Percentiles rank a stretch among this genome's conserved stretches.
Evolutionary conservation across 2,329 filamentous ascomycete genomes (phyloP).

Genomic region (Iodosphaeria phyllophila): DNA sequence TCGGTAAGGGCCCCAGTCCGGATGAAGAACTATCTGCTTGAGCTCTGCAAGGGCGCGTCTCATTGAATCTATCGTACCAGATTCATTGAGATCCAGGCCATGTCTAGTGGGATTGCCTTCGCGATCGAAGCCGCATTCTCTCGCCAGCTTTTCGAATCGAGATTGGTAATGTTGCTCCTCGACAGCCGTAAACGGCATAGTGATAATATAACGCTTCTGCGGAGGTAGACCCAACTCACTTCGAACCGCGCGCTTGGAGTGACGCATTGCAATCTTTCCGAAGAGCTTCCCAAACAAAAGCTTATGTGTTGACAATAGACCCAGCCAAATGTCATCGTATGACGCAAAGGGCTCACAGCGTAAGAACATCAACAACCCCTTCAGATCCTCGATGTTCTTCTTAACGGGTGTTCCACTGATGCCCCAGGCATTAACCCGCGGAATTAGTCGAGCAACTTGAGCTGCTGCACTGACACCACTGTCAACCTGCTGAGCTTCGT

Average conservation of each 20-base stretch:
- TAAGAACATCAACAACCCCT: constrained; percentile 67
- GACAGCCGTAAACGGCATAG: constrained; percentile 73
- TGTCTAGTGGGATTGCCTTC: constrained; percentile 41
- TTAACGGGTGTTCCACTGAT: constrained; percentile 82
- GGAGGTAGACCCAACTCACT: constrained; percentile 62
- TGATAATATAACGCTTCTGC: constrained; percentile 76
- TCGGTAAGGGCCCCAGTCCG: constrained; percentile 55
- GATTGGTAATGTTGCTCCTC: constrained; percentile 79
- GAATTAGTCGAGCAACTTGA: constrained; percentile 59
- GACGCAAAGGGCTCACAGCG: constrained; percentile 59
- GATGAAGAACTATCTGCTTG: constrained; percentile 70
- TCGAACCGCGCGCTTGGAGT: constrained; percentile 68
- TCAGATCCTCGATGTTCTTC: constrained; percentile 58
- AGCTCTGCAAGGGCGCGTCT: constrained; percentile 59
- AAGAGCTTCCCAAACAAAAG: constrained; percentile 52
- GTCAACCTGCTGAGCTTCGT: constrained; percentile 85
- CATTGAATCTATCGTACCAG: constrained; percentile 48
- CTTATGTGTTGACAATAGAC: constrained; percentile 41
- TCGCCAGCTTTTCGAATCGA: constrained; percentile 58
- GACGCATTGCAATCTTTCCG: constrained; percentile 53
- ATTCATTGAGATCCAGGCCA: constrained; percentile 46
- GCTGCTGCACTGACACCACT: constrained; percentile 73
- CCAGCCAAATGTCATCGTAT: constrained; percentile 45
- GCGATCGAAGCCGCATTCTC: constrained; percentile 44
- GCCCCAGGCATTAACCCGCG: constrained; percentile 76